Evolutionary conservation across 139 green algal species (phyloP).

Genomic region (Pleodorina starrii): DNA sequence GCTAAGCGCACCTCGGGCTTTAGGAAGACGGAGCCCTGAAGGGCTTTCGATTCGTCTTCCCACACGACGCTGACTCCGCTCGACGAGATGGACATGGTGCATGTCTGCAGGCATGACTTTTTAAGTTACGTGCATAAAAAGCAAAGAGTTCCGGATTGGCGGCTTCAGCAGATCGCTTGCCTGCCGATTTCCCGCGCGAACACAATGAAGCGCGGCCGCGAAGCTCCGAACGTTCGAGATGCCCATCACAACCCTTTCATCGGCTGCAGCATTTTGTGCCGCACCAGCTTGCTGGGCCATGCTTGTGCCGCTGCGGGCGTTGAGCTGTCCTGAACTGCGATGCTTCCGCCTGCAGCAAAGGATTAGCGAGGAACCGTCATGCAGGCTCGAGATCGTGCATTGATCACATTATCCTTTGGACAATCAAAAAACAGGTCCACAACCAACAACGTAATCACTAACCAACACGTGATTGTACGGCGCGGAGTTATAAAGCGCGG

Average conservation of each 20-base stretch:
- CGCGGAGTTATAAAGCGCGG: too few relatives aligned
- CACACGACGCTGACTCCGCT: constrained; percentile 62
- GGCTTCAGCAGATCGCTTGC: constrained; percentile 26
- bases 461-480: too few relatives aligned
- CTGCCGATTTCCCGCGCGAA: constrained; percentile 64
- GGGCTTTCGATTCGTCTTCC: constrained; percentile 71
- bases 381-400: too few relatives aligned
- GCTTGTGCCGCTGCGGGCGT: background rate
- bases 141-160: too few relatives aligned
- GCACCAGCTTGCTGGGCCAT: background rate
- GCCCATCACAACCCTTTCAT: constrained; percentile 1
- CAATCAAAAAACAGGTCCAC: too few relatives aligned
- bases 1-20: constrained; percentile 51
- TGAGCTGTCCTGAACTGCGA: too few relatives aligned
- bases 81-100: constrained; percentile 48
- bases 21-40: constrained; percentile 66
- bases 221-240: constrained; percentile 54
- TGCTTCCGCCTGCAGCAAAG: too few relatives aligned
- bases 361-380: too few relatives aligned
- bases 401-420: too few relatives aligned
- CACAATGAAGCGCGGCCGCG: constrained; percentile 55
- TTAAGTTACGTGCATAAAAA: background rate
- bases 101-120: constrained; percentile 43
- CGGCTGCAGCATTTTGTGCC: background rate
- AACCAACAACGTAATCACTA: too few relatives aligned